Base-by-base conservation (phyloP, 257 asterid genomes). In the Plantago elongata region DNA sequence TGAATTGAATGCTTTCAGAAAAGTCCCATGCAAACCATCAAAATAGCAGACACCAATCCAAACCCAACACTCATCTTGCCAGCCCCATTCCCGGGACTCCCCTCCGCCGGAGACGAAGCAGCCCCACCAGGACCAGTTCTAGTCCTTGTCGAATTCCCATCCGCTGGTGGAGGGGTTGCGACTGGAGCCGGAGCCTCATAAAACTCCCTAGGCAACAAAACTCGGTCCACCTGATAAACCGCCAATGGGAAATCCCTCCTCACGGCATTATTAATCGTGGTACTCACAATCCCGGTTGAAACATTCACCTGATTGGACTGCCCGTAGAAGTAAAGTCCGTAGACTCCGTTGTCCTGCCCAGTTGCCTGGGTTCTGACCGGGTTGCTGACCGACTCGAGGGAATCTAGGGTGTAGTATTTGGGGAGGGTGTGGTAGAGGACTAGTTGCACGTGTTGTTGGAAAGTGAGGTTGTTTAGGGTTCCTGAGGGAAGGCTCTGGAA, bases 361-460 rank as follows among this genome's bases (percentile, higher is more conserved):
- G 74, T 61, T 9, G 99, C 90, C 68, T 72, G 93, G 3, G 99
- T 92, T 64, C 88, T 73, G 30, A 86, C 97, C n/a, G 97, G 99
- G 70, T 86, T 92, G 84, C 93, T 92, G 40, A 85, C 90, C 4
- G 95, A 69, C 12, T 50, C 71, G 43, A 92, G 77, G 61, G 42
- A 57, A 0, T 65, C 63, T 8, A 84, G 49, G 4, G 81, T 64
- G 82, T 92, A 92, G 81, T 45, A 92, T 9, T 77, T 83, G 0
- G 99, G 95, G 54, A 80, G 69, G 12, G 84, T 67, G 60, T 86
- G 96, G 88, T 83, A 81, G 27, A 54, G 82, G 11, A 86, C 45
- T 18, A 92, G 87, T 69, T 79, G 95, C 1, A 92, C 80, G 38
- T 89, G 81, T 68, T 83, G 95, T 60, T 86, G 93, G 56, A 44